Percentiles rank a stretch among this genome's conserved stretches.
Evolutionary conservation across 1,284 basidiomycete genomes (phyloP).

Genomic region (Ustilago loliicola): DNA sequence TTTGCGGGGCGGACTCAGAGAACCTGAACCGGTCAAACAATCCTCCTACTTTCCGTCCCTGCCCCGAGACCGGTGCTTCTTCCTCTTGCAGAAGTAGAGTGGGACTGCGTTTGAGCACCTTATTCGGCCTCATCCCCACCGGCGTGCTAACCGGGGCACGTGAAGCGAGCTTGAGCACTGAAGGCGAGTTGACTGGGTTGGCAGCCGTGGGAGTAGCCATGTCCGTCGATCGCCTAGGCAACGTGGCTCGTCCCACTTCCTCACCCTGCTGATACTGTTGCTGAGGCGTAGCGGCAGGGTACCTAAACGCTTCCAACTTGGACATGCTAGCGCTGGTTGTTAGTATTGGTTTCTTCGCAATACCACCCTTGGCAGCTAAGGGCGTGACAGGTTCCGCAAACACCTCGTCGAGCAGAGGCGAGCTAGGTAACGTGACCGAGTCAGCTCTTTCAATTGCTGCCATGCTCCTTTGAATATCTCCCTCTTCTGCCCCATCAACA

Average conservation of each 20-base stretch:
- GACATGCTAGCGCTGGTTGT: conserved; percentile 41
- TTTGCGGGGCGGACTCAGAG: neutral
- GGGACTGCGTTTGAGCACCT: conserved; percentile 33
- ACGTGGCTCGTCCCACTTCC: conserved; percentile 5
- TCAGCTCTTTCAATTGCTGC: neutral
- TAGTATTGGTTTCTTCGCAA: conserved; percentile 15
- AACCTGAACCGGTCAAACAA: conserved; percentile 41
- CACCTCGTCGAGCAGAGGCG: conserved; percentile 19
- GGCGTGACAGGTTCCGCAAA: conserved; percentile 30
- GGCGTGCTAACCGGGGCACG: conserved; percentile 7
- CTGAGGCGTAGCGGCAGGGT: conserved; percentile 15
- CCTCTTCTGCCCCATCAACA: conserved; percentile 15
- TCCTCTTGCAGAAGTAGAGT: conserved; percentile 24
- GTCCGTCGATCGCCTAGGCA: conserved; percentile 12
- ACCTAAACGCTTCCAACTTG: conserved; percentile 48
- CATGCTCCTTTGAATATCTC: neutral
- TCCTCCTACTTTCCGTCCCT: neutral
- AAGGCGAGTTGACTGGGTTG: conserved; percentile 14
- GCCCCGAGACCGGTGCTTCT: neutral
- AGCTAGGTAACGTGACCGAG: conserved; percentile 18
- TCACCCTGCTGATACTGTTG: conserved; percentile 8
- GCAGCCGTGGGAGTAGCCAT: neutral
- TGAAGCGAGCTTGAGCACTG: conserved; percentile 22
- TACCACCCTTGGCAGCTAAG: conserved; percentile 2
- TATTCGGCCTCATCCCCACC: conserved; percentile 12